Conservation (phyloP, 2,329 filamentous ascomycete genomes). For the Fusarium sp. region DNA sequence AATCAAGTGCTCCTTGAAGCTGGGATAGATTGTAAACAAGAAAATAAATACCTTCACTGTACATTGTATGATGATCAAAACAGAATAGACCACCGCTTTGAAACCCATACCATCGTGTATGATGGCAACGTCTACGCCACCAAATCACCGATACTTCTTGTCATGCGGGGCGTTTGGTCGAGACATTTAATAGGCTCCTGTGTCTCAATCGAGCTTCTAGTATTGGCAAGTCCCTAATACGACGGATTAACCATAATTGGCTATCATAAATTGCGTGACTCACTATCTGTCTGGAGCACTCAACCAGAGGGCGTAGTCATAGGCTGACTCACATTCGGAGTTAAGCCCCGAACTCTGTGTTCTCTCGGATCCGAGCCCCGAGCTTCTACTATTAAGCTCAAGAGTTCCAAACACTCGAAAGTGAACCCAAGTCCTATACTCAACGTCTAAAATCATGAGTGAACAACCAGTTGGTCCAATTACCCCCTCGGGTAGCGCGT, state of each 20-base stretch:
- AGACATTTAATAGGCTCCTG: no score
- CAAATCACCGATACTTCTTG: not conserved
- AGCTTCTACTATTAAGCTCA: not conserved
- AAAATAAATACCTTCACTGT: no score
- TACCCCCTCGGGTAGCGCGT: conserved; percentile 24
- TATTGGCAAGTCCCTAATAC: not conserved
- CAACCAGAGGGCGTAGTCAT: not conserved
- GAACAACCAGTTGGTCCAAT: conserved; percentile 34
- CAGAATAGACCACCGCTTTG: not conserved
- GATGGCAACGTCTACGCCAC: not conserved
- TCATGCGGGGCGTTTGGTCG: not conserved
- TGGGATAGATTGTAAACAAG: not conserved
- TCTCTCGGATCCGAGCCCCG: conserved; percentile 3
- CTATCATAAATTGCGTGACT: not conserved
- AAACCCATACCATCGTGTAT: not conserved
- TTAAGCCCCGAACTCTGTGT: not conserved
- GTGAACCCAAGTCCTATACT: not conserved
- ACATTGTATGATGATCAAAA: not conserved
- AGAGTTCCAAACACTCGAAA: not conserved
- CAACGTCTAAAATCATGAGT: not conserved
- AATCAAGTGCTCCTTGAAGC: not conserved
- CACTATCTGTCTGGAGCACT: not conserved
- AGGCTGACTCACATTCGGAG: conserved; percentile 18
- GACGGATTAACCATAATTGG: not conserved
- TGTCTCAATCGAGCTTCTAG: not conserved